phyloP scores from a whole-genome alignment of 2,329 filamentous ascomycete genomes.

The Xylaria arbuscula region DNA sequence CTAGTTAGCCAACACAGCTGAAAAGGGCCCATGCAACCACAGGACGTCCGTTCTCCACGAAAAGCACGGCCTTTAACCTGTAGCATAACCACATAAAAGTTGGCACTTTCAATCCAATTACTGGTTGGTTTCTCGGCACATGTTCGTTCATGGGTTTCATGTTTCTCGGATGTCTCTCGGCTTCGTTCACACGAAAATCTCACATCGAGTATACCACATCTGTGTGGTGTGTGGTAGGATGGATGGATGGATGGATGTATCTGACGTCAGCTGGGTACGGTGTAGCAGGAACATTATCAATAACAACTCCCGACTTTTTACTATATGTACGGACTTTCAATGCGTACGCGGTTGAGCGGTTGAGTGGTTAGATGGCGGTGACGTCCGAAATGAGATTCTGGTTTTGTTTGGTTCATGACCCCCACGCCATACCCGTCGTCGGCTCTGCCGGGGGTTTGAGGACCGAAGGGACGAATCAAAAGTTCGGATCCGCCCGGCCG shows the following conservation, averaged over 20 bases:
- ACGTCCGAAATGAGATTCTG: background rate
- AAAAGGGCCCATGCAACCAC: conserved; percentile 1
- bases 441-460: background rate
- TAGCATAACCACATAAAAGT: background rate
- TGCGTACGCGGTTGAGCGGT: background rate
- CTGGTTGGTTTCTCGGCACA: background rate
- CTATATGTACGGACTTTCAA: background rate
- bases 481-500: conserved; percentile 11
- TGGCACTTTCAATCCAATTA: background rate
- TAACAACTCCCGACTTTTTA: background rate
- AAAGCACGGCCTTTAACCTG: background rate
- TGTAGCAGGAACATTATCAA: background rate
- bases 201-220: background rate
- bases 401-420: background rate
- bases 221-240: background rate
- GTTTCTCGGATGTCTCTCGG: background rate
- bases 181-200: background rate
- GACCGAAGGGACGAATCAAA: conserved; percentile 2
- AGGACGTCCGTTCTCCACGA: background rate
- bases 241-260: background rate
- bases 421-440: conserved; percentile 13
- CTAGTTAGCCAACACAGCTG: conserved; percentile 3
- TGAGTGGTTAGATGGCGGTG: background rate
- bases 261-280: conserved; percentile 8
- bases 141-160: background rate